Evolutionary conservation across 441 rosid species (phyloP), one percentile per base, ranked within the genome.

Genomic region (Bruguiera hainesii): DNA sequence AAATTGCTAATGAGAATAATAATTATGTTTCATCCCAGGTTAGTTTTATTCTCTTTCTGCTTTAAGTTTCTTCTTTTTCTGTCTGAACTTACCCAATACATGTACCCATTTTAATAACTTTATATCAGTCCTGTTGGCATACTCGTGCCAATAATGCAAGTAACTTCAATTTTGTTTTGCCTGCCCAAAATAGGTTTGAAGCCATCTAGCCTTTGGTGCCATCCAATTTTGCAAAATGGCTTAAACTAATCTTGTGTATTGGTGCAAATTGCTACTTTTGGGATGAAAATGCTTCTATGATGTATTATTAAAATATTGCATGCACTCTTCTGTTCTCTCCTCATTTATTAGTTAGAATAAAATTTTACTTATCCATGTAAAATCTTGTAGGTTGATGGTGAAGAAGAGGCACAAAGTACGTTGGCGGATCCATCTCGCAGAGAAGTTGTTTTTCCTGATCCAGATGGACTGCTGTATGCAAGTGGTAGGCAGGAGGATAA

Each of bases 401-500:
- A 79, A 60, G 87, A 74, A 69, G 85, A 80, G 73, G 39, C 79
- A 2, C 87, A 75, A 46, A 89, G 91, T 73, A 73, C 81, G 6
- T 66, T 90, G 79, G 49, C 81, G 53, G 80, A 85, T 56, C 66
- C 76, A 42, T 76, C 82, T 37, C 35, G 73, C 16, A 71, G 76
- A 64, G 87, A 76, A 63, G 62, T 72, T 42, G 25, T 75, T 60
- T 29, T 69, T 52, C 69, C 80, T 8, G 68, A 70, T 74, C 74
- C 76, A 35, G 18, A 10, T 7, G 46, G 59, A 42, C 71, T 28
- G 19, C 56, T 69, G 33, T 35, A 67, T 7, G 61, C 76, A 35
- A 74, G 65, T 50, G 29, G 51, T 56, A 77, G 72, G 77, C 76
- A 59, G 63, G 37, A 51, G 66, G 70, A 79, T 26, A 58, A 49